These are phyloP conservation scores for Kalmusia sp. DNA, from an alignment of 2,329 filamentous ascomycete genomes.

Conservation along the genomic window DNA sequence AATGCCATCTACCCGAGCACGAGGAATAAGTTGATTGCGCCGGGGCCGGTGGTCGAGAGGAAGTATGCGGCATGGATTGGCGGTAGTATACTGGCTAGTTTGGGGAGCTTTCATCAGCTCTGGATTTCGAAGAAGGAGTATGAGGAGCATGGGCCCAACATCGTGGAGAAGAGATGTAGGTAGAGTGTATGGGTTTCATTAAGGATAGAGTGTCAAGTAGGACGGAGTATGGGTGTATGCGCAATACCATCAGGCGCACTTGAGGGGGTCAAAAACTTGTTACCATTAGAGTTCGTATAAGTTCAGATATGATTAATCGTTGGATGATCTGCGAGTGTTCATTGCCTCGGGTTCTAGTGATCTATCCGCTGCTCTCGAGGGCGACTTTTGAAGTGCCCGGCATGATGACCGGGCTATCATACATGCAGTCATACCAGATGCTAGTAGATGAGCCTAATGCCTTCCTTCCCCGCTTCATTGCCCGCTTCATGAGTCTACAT, in stretches of 20 bases:
- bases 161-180: slow-evolving; percentile 97
- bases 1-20: slow-evolving; percentile 81
- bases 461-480: background rate
- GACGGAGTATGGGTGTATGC: too few species aligned
- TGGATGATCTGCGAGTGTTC: slow-evolving; percentile 4
- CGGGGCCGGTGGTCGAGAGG: slow-evolving; percentile 84
- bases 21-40: slow-evolving; percentile 86
- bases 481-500: slow-evolving; percentile 59
- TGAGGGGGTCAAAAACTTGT: background rate
- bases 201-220: too few species aligned
- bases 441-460: slow-evolving; percentile 5
- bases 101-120: slow-evolving; percentile 99
- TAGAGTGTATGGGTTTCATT: too few species aligned
- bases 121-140: slow-evolving; percentile 99
- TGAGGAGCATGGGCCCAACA: slow-evolving; percentile 87
- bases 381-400: background rate
- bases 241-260: background rate
- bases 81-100: slow-evolving; percentile 90
- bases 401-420: slow-evolving; percentile 19
- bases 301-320: background rate
- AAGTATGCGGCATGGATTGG: slow-evolving; percentile 96
- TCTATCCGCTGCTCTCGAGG: slow-evolving; percentile 1
- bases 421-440: slow-evolving; percentile 27
- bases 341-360: background rate
- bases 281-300: background rate